Conservation (phyloP, 768 basidiomycete species). For the Terana coerulea region DNA sequence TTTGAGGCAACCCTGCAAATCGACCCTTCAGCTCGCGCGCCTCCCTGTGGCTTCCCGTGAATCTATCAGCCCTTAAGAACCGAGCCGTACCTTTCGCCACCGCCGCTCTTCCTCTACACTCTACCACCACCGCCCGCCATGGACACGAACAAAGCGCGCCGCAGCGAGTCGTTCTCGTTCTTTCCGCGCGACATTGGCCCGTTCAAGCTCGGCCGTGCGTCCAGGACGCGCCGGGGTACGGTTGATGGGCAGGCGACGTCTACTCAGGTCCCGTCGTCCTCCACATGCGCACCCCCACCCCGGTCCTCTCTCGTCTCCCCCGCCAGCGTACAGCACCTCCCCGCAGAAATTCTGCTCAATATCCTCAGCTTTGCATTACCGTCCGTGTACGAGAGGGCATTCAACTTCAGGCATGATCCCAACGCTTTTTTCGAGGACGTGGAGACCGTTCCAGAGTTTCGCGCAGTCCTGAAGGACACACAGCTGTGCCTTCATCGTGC, state of each 20-base stretch:
- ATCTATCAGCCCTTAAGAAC: too few relatives aligned
- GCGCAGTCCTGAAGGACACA: slow-evolving; percentile 3
- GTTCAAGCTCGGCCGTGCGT: slow-evolving; percentile 2
- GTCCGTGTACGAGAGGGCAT: slow-evolving; percentile 6
- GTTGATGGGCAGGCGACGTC: not conserved
- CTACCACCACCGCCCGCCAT: slow-evolving; percentile 5
- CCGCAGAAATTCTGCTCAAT: slow-evolving; percentile 10
- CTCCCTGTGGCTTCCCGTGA: too few relatives aligned
- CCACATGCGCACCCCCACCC: slow-evolving; percentile 1
- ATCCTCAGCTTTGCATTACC: slow-evolving; percentile 13
- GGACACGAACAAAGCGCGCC: slow-evolving; percentile 4
- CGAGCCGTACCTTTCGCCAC: not conserved
- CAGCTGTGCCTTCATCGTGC: slow-evolving; percentile 4
- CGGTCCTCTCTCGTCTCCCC: slow-evolving; percentile 11
- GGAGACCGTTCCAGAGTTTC: slow-evolving; percentile 4
- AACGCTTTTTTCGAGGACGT: slow-evolving; percentile 7
- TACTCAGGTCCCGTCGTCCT: slow-evolving; percentile 14
- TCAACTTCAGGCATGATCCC: slow-evolving; percentile 1
- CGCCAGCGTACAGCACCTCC: slow-evolving; percentile 13
- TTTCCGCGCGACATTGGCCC: slow-evolving; percentile 5
- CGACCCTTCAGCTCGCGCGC: too few relatives aligned
- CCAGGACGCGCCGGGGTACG: not conserved
- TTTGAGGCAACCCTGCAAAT: too few relatives aligned
- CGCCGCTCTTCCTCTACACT: not conserved
- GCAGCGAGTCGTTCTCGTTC: slow-evolving; percentile 1